Base-by-base conservation (phyloP, 345 rosid genomes). In the Euphorbia tirucalli region DNA sequence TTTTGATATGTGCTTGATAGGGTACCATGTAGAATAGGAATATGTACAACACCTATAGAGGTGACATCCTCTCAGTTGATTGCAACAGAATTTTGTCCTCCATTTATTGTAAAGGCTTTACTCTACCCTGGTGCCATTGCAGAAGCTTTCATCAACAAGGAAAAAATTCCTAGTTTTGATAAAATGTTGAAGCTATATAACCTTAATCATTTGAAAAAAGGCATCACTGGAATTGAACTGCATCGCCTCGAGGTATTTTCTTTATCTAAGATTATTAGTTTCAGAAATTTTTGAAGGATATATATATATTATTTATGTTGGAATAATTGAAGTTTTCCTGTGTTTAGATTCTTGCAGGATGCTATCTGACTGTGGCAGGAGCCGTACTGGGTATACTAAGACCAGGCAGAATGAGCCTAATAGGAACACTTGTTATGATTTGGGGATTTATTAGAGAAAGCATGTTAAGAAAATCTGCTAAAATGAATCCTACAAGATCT, bases 51-150 rank as follows among this genome's bases (percentile, higher is more conserved):
- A 11, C 97, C 98, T 5, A 43, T 92, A 25, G 87, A 90, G 84
- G 75, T 94, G 8, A 79, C 90, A 52, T 83, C 85, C 50, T 85
- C 87, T 41, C 93, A 87, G 70, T 78, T 90, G 79, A 69, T 85
- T 64, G 89, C 82, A 4, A 83, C 75, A 63, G 82, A 87, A 16
- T 11, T 83, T 74, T 65, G 86, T 74, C 93, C 97, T 58, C 72
- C 80, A 21, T 74, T 75, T 74, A 31, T 81, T 19, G 80, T 85
- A 44, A 90, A 87, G 83, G 66, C 83, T 44, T 88, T 90, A 67
- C 90, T 92, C 30, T 94, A 85, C 69, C 97, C 96, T 32, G 97
- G 93, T 54, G 92, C 90, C 43, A 24, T 85, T 78, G 87, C 83
- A 28, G 78, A 80, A 64, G 83, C 88, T 58, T 74, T 81, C 16